Percentiles rank a stretch among this genome's conserved stretches.
phyloP scores from a whole-genome alignment of 2,329 filamentous ascomycete genomes.

The Pseudogymnoascus sp. region DNA sequence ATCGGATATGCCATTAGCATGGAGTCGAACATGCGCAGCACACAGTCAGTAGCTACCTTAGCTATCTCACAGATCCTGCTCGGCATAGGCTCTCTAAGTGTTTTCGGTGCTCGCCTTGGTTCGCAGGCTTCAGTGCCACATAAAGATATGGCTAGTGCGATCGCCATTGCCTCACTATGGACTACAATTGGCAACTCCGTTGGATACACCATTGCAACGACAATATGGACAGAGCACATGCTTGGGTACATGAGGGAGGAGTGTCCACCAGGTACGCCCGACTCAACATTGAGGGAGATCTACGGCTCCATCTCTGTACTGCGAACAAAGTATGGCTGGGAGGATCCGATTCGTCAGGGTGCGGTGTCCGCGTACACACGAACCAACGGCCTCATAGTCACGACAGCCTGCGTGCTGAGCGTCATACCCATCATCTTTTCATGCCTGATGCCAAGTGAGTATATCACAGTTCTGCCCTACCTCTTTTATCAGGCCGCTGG shows the following conservation, averaged over 20 bases:
- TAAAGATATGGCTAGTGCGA: conserved; percentile 34
- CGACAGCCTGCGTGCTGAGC: conserved; percentile 28
- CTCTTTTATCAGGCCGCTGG: neutral
- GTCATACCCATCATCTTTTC: conserved; percentile 30
- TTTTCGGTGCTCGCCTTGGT: conserved; percentile 35
- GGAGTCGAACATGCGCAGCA: conserved; percentile 25
- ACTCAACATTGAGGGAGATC: conserved; percentile 24
- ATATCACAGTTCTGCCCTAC: neutral
- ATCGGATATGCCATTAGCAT: conserved; percentile 34
- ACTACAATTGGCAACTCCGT: conserved; percentile 33
- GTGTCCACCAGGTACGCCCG: conserved; percentile 23
- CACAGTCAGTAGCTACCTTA: conserved; percentile 30
- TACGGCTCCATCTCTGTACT: conserved; percentile 32
- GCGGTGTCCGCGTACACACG: conserved; percentile 32
- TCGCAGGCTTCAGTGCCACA: conserved; percentile 37
- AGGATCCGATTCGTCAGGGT: conserved; percentile 32
- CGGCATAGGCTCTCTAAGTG: conserved; percentile 32
- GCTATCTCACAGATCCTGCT: conserved; percentile 32
- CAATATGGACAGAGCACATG: conserved; percentile 36
- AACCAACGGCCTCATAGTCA: conserved; percentile 32
- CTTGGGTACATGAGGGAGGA: conserved; percentile 28
- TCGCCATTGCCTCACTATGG: conserved; percentile 34
- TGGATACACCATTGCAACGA: conserved; percentile 33
- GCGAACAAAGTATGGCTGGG: conserved; percentile 28
- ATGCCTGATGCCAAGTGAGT: conserved; percentile 32